These are phyloP conservation scores for Lipomyces yamadae DNA, from an alignment of 805 yeast genomes.

Conservation along the genomic window DNA sequence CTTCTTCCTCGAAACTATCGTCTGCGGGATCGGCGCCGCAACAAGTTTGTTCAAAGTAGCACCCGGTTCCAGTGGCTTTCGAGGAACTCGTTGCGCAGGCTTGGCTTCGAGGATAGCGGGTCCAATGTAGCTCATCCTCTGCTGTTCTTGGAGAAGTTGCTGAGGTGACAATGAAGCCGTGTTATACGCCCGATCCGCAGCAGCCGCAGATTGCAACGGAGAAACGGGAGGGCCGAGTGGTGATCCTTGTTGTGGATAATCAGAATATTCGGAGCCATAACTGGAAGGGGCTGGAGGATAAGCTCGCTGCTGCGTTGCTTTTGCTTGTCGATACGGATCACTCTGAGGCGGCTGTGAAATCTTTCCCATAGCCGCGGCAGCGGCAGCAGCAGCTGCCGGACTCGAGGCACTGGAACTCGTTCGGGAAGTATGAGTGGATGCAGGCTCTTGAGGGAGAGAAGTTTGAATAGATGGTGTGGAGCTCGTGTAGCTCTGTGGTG, in stretches of 20 bases:
- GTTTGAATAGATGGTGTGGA: constrained; percentile 5
- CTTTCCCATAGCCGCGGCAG: constrained; percentile 13
- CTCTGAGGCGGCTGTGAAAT: not conserved
- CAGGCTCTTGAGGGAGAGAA: not conserved
- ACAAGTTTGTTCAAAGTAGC: not conserved
- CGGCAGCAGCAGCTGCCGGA: constrained; percentile 19
- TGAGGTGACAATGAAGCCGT: not conserved
- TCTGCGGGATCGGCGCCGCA: constrained; percentile 19
- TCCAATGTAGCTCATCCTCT: constrained; percentile 6
- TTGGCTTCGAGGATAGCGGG: not conserved
- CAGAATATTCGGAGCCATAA: constrained; percentile 7
- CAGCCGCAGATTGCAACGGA: not conserved
- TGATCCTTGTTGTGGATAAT: constrained; percentile 39
- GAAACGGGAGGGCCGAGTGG: constrained; percentile 15
- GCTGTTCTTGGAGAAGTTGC: not conserved
- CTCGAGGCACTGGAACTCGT: not conserved
- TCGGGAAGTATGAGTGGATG: not conserved
- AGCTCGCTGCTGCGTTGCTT: constrained; percentile 8
- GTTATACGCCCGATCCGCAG: not conserved
- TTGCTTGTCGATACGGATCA: not conserved
- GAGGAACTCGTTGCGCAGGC: constrained; percentile 6
- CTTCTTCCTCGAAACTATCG: constrained; percentile 47
- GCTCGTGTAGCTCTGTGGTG: not conserved
- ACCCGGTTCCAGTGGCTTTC: constrained; percentile 9
- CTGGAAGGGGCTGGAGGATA: constrained; percentile 10